These are phyloP conservation scores for Pyracantha coccinea DNA, from an alignment of 331 rosid genomes.

Conservation along the genomic window DNA sequence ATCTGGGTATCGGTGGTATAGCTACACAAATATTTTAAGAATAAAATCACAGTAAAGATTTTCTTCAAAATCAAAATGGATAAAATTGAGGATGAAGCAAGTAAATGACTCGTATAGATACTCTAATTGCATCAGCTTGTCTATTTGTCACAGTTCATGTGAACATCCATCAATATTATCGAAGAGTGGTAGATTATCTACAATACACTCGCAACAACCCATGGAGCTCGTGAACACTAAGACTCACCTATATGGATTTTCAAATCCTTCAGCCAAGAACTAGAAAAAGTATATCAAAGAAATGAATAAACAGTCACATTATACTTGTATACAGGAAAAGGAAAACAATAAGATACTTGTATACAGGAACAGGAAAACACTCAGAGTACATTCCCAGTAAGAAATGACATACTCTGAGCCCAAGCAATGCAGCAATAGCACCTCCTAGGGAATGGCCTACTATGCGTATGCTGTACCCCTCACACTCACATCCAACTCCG, in stretches of 20 bases:
- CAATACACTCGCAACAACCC: background rate
- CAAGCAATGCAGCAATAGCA: constrained; percentile 79
- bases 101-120: background rate
- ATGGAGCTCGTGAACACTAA: too few relatives aligned
- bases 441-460: constrained; percentile 99
- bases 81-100: constrained; percentile 3
- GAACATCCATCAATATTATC: constrained; percentile 1
- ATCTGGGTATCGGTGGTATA: constrained; percentile 54
- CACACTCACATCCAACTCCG: constrained; percentile 83
- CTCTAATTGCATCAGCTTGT: background rate
- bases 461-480: constrained; percentile 65
- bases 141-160: background rate
- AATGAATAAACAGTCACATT: background rate
- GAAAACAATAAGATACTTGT: too few relatives aligned
- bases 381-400: constrained; percentile 7
- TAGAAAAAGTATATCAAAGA: background rate
- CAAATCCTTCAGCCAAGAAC: background rate
- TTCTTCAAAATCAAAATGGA: background rate
- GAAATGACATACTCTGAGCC: constrained; percentile 63
- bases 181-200: background rate
- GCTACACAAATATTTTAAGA: constrained; percentile 35
- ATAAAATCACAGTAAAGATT: constrained; percentile 1
- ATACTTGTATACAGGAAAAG: too few relatives aligned
- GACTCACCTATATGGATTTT: background rate
- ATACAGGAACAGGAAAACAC: background rate